Evolutionary conservation across 2,329 filamentous ascomycete species (phyloP), one percentile per base, ranked within the genome.

Genomic region (Botryotinia convoluta): DNA sequence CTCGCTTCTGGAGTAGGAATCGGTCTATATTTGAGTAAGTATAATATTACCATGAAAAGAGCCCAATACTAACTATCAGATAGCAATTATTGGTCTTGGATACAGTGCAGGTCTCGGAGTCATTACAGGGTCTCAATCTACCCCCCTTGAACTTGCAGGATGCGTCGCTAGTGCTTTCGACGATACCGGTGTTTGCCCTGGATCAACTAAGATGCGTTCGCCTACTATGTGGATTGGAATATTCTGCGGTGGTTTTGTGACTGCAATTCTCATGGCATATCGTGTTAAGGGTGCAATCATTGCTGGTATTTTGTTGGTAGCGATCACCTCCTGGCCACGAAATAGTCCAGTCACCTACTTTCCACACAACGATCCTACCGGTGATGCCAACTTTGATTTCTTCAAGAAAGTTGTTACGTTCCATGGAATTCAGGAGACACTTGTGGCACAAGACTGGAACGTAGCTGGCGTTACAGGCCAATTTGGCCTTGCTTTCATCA

Each of bases 321-420:
- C 91, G 75, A 92, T 97, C 82, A 94, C 96, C 81, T 96, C 93
- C 12, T 97, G 94, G 94, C 94, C 94, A 0, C 88, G 94, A 39
- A 84, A 85, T n/a, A 95, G 93, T 0, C 81, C 87, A 0, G 90
- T 97, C 73, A 95, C 93, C 10, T 94, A 92, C 82, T 97, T 97
- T 83, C 93, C 94, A 0, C 86, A 95, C 78, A 92, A 95, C 79
- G 92, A 89, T 0, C 77, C 85, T 0, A 81, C 91, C 2, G 94
- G 94, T 60, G 85, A 95, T 81, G 86, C 87, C 78, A 85, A 85
- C 61, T 97, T 96, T 82, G 86, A 95, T 78, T 97, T 97, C 83
- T 97, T 97, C 88, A 94, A 93, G 82, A 88, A 94, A 81, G 93
- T 97, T 2, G 93, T 95, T 60, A 90, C 91, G 35, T 96, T 97